Evolutionary conservation across 805 yeast species (phyloP).

Genomic region (Yamadazyma tumulicola): DNA sequence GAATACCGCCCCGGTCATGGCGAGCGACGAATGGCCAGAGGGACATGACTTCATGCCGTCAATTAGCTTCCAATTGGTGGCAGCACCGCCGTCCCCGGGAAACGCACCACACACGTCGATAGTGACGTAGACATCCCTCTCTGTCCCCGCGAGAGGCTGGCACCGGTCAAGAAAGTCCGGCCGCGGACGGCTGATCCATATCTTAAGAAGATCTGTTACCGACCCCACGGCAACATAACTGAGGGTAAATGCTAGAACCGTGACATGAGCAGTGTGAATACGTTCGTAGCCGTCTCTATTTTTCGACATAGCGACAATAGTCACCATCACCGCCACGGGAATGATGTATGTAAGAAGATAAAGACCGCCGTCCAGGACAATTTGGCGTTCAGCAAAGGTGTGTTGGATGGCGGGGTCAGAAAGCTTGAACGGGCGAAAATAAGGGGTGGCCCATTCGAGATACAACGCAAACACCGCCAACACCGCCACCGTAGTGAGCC

Average conservation of each 20-base stretch:
- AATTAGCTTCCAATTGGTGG: constrained; percentile 20
- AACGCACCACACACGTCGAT: constrained; percentile 27
- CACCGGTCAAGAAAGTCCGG: constrained; percentile 44
- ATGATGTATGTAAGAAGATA: constrained; percentile 25
- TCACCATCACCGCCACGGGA: constrained; percentile 21
- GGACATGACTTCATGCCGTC: constrained; percentile 43
- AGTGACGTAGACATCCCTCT: constrained; percentile 22
- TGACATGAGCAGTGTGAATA: constrained; percentile 19
- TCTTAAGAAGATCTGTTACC: constrained; percentile 35
- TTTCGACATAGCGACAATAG: constrained; percentile 10
- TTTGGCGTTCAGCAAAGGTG: constrained; percentile 27
- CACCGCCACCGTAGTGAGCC: constrained; percentile 19
- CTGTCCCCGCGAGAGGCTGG: constrained; percentile 24
- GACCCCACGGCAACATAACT: constrained; percentile 27
- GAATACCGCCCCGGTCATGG: constrained; percentile 31
- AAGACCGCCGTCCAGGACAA: constrained; percentile 28
- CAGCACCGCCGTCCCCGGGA: constrained; percentile 19
- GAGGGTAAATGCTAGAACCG: constrained; percentile 28
- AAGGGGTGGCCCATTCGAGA: constrained; percentile 24
- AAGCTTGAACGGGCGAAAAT: constrained; percentile 25
- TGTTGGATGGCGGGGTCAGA: constrained; percentile 26
- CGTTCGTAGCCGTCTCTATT: constrained; percentile 3
- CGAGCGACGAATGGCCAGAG: constrained; percentile 37
- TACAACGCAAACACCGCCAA: constrained; percentile 17
- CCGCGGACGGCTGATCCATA: constrained; percentile 39